Evolutionary conservation across 139 green algal genomes (phyloP), one percentile per base, ranked within the genome.

Genomic region (Spirogloea muscicola): DNA sequence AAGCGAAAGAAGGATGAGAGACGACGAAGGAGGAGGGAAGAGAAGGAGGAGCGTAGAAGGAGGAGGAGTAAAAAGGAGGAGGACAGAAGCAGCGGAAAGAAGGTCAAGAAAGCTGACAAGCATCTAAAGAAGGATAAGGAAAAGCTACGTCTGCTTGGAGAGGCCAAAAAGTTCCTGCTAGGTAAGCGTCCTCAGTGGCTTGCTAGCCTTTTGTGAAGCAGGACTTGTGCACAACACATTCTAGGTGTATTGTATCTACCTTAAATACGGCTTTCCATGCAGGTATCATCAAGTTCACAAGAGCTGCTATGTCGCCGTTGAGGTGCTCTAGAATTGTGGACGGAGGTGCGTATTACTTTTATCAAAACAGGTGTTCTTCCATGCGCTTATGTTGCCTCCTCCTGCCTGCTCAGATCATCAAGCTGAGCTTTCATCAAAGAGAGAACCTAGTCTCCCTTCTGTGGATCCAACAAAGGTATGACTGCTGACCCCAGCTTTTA

Each of bases 51-150:
- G 40, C 38, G n/a, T n/a, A 40, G 62, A 16, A 72, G 25, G 52
- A 62, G 9, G 9, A 33, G 6, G 9, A 39, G 9, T 31, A 62
- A 39, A 62, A 33, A 39, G 9, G 6, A n/a, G 62, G 60, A n/a
- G 60, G 62, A n/a, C 36, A 43, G 27, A 72, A 72, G 31, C n/a
- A n/a, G n/a, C n/a, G n/a, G n/a, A n/a, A n/a, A n/a, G n/a, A n/a
- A n/a, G n/a, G n/a, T n/a, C n/a, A 72, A 72, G 62, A 39, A 72
- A 43, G 62, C 62, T 13, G 60, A 72, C 21, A 72, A 72, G 62
- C 49, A 55, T 72, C n/a, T n/a, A n/a, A n/a, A n/a, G n/a, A n/a
- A n/a, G n/a, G n/a, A n/a, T n/a, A n/a, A n/a, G n/a, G n/a, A n/a
- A n/a, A n/a, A n/a, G n/a, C n/a, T n/a, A n/a, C n/a, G n/a, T n/a